Evolutionary conservation across 257 asterid species (phyloP).

Genomic region (Primulina huaijiensis): DNA sequence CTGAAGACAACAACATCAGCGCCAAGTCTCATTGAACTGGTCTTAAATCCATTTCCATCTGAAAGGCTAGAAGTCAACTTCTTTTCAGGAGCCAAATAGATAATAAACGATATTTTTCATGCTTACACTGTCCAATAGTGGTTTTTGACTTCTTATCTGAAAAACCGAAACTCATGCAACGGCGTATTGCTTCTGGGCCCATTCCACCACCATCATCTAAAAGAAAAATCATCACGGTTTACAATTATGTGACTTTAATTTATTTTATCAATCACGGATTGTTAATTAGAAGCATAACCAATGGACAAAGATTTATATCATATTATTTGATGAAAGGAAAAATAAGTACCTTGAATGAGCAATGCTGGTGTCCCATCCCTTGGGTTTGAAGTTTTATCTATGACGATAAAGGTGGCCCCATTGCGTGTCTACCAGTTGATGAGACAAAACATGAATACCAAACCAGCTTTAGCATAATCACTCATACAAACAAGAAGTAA

Average conservation of each 20-base stretch:
- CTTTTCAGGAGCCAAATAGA: constrained; percentile 20
- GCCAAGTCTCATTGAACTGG: constrained; percentile 97
- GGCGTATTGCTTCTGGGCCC: constrained; percentile 78
- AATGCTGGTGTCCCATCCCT: constrained; percentile 75
- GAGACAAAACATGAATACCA: constrained; percentile 31
- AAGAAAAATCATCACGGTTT: constrained; percentile 26
- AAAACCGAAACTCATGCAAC: constrained; percentile 88
- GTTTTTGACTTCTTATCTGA: constrained; percentile 71
- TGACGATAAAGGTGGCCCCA: constrained; percentile 64
- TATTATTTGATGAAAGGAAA: constrained; percentile 15
- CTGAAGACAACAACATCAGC: constrained; percentile 88
- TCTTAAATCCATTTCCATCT: constrained; percentile 98
- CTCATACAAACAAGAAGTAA: constrained; percentile 15
- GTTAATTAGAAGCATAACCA: constrained; percentile 20
- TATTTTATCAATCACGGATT: constrained; percentile 9
- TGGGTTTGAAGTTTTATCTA: constrained; percentile 66
- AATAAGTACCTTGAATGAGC: constrained; percentile 67
- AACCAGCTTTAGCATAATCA: constrained; percentile 16
- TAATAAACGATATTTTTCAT: constrained; percentile 7
- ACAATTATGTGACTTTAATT: constrained; percentile 21
- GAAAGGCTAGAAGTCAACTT: constrained; percentile 38
- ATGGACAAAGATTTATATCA: neutral
- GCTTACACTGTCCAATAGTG: constrained; percentile 83
- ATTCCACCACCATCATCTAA: constrained; percentile 96
- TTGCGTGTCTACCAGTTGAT: constrained; percentile 56